phyloP scores from a whole-genome alignment of 495 filamentous ascomycete genomes.

The Penicillium subrubescens region DNA sequence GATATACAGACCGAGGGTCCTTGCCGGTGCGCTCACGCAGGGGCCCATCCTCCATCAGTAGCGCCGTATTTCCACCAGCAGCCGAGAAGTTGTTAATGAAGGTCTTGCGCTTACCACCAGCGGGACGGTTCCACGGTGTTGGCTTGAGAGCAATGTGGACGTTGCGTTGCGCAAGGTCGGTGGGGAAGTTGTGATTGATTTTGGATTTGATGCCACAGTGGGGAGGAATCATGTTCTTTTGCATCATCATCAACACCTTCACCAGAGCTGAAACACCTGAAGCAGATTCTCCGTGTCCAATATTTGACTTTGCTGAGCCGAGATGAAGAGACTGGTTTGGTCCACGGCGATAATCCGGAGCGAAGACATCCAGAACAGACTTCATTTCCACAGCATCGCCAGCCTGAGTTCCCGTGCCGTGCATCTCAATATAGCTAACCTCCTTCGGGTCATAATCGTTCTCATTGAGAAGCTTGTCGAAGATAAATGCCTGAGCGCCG shows the following conservation, averaged over 20 bases:
- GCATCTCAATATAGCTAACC: conserved; percentile 83
- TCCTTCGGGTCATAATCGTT: conserved; percentile 72
- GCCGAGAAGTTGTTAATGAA: conserved; percentile 72
- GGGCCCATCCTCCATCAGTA: conserved; percentile 59
- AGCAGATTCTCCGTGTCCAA: conserved; percentile 88
- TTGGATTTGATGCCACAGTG: conserved; percentile 86
- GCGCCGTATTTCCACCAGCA: conserved; percentile 55
- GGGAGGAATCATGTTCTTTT: conserved; percentile 79
- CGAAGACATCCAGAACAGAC: conserved; percentile 79
- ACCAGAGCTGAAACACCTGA: conserved; percentile 81
- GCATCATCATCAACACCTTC: conserved; percentile 87
- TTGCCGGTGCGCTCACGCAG: conserved; percentile 39
- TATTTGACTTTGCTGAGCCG: conserved; percentile 84
- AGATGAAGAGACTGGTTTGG: conserved; percentile 74
- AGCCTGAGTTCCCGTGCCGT: conserved; percentile 86
- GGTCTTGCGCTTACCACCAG: conserved; percentile 63
- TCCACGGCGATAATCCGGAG: conserved; percentile 66
- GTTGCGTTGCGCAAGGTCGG: conserved; percentile 71
- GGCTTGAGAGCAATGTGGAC: conserved; percentile 66
- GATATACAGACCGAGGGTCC: conserved; percentile 55
- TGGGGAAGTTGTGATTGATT: conserved; percentile 81
- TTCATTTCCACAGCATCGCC: conserved; percentile 80
- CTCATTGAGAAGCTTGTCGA: conserved; percentile 65
- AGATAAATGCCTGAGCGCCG: conserved; percentile 71
- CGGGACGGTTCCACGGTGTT: conserved; percentile 64